A percentile compares a stretch with the other conserved stretches of the same genome.
These are phyloP conservation scores for Coniochaeta sp. DNA, from an alignment of 2,329 filamentous ascomycete species.

Conservation along the genomic window DNA sequence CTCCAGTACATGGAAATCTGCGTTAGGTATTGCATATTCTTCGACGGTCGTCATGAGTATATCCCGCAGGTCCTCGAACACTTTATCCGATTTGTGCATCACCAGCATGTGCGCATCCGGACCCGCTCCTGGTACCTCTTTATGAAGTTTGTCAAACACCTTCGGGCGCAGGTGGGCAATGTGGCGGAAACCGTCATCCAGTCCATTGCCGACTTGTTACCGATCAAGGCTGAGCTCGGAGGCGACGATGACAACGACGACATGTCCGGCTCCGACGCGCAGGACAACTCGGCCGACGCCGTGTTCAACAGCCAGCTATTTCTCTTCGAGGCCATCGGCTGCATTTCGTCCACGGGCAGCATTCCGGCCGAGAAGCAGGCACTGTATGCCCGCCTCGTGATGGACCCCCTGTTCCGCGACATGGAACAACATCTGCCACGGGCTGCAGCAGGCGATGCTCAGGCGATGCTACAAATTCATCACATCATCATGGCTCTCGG, in stretches of 20 bases:
- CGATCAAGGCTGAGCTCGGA: constrained; percentile 84
- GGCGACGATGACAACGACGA: constrained; percentile 76
- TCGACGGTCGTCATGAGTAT: constrained; percentile 73
- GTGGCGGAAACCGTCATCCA: constrained; percentile 88
- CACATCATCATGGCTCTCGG: constrained; percentile 95
- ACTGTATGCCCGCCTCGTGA: constrained; percentile 77
- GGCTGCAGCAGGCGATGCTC: constrained; percentile 74
- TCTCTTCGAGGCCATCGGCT: constrained; percentile 90
- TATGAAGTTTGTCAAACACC: constrained; percentile 82
- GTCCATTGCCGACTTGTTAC: constrained; percentile 79
- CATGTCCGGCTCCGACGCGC: constrained; percentile 81
- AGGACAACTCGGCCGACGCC: constrained; percentile 82
- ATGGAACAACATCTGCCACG: constrained; percentile 72
- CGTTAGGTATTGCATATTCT: constrained; percentile 87
- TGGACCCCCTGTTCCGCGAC: constrained; percentile 84
- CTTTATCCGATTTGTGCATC: constrained; percentile 86
- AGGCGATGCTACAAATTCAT: constrained; percentile 82
- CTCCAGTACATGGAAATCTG: constrained; percentile 99
- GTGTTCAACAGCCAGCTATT: constrained; percentile 88
- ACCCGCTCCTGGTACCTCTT: constrained; percentile 96
- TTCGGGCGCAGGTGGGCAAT: constrained; percentile 77
- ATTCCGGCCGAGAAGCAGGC: constrained; percentile 81
- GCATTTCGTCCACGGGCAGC: constrained; percentile 73
- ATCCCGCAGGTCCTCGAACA: constrained; percentile 85
- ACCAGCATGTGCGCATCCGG: constrained; percentile 78